Conservation (phyloP, 345 rosid genomes). For the Limnanthes douglasii region DNA sequence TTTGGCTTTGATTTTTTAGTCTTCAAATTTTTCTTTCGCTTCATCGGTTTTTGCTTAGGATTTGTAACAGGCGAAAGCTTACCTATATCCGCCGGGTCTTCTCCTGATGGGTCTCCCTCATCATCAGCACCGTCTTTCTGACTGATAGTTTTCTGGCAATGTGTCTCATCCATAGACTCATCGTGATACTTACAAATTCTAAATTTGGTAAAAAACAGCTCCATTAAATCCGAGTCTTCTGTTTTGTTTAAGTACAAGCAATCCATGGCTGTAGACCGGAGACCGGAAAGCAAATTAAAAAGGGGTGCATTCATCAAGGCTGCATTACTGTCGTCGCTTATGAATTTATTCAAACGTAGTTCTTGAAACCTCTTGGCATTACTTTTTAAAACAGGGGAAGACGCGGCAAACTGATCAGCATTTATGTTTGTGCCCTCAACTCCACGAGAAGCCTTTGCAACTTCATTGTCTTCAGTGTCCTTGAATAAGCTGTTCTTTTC, state of each 20-base stretch:
- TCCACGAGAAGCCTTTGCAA: constrained; percentile 10
- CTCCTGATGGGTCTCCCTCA: background rate
- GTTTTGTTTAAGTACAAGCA: constrained; percentile 24
- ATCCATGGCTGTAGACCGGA: constrained; percentile 37
- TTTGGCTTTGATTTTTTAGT: constrained; percentile 15
- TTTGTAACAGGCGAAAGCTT: constrained; percentile 5
- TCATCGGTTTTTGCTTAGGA: constrained; percentile 17
- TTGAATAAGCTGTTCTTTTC: constrained; percentile 12
- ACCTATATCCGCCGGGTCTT: constrained; percentile 8
- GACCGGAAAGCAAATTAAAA: constrained; percentile 42
- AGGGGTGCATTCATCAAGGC: constrained; percentile 27
- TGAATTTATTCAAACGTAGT: constrained; percentile 34
- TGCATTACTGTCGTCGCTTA: constrained; percentile 19
- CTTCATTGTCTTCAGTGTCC: constrained; percentile 14
- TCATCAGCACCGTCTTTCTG: constrained; percentile 13
- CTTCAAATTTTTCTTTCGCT: constrained; percentile 14
- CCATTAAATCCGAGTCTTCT: constrained; percentile 23
- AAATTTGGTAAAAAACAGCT: constrained; percentile 74
- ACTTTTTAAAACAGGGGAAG: constrained; percentile 27
- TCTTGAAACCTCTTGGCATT: constrained; percentile 41
- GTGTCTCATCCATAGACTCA: constrained; percentile 38
- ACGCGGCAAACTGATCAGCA: constrained; percentile 23
- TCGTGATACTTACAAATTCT: constrained; percentile 59
- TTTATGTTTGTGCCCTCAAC: constrained; percentile 5
- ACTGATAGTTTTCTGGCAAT: constrained; percentile 34